A percentile compares a stretch with the other conserved stretches of the same genome.
These are phyloP conservation scores for Acer negundo DNA, from an alignment of 345 rosid species.

Conservation along the genomic window DNA sequence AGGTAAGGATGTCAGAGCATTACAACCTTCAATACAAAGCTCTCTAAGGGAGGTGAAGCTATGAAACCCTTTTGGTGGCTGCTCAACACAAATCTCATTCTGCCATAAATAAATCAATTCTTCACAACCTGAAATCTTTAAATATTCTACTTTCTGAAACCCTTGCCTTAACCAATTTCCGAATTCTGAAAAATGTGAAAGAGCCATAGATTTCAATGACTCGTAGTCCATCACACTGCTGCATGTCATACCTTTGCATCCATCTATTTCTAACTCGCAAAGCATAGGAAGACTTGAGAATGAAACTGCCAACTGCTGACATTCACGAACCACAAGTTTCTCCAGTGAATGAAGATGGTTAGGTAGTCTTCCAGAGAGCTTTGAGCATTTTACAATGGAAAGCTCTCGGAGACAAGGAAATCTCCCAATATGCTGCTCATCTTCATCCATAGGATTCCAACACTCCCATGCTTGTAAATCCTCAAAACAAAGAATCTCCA, in stretches of 20 bases:
- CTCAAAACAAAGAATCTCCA: constrained; percentile 11
- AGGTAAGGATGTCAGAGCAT: too few relatives aligned
- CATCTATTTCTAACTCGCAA: background rate
- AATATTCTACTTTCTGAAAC: background rate
- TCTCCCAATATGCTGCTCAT: background rate
- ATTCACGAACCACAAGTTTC: background rate
- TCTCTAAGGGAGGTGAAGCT: background rate
- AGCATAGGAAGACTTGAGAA: constrained; percentile 7
- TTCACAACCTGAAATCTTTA: constrained; percentile 4
- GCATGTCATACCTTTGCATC: constrained; percentile 2
- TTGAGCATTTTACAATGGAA: background rate
- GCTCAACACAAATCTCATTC: background rate
- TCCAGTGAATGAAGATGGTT: constrained; percentile 1
- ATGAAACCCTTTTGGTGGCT: background rate
- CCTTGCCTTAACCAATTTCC: background rate
- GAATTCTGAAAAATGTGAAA: background rate
- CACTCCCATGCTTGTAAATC: background rate
- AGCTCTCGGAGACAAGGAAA: constrained; percentile 1
- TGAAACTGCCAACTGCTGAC: background rate
- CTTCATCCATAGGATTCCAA: background rate
- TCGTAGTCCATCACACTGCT: background rate
- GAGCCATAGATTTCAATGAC: background rate
- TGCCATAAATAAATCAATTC: constrained; percentile 1
- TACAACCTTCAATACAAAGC: background rate
- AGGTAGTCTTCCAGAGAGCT: background rate